phyloP scores from a whole-genome alignment of 805 yeast genomes.

The Ogataea paraovalis region DNA sequence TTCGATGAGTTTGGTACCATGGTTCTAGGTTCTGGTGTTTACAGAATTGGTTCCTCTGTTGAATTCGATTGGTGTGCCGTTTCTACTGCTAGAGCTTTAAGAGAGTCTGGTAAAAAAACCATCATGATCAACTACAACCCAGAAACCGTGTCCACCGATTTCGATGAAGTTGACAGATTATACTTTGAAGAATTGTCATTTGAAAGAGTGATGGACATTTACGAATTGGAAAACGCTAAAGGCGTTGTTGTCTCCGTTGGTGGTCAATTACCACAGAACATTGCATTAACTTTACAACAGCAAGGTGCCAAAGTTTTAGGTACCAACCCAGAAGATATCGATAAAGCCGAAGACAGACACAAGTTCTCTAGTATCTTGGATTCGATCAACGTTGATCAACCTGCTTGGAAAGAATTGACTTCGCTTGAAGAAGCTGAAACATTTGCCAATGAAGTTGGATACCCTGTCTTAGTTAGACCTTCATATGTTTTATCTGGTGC shows the following conservation, averaged over 20 bases:
- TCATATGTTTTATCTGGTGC: conserved; percentile 98
- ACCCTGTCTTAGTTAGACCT: conserved; percentile 96
- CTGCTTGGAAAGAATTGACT: conserved; percentile 98
- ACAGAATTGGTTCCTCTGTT: conserved; percentile 97
- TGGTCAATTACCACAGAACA: conserved; percentile 97
- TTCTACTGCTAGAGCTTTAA: conserved; percentile 88
- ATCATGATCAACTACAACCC: conserved; percentile 98
- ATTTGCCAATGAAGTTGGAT: conserved; percentile 85
- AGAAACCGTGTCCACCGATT: conserved; percentile 98
- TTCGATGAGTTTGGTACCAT: conserved; percentile 91
- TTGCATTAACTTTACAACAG: conserved; percentile 88
- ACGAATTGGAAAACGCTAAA: conserved; percentile 81
- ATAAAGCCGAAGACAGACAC: conserved; percentile 96
- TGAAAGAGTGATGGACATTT: conserved; percentile 92
- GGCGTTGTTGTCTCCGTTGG: conserved; percentile 98
- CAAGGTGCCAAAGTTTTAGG: conserved; percentile 94
- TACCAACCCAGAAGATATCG: conserved; percentile 98
- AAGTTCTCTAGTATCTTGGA: conserved; percentile 97
- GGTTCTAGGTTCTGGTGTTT: conserved; percentile 98
- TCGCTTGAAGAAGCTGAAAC: conserved; percentile 88
- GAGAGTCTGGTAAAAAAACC: conserved; percentile 82
- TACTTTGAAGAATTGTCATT: conserved; percentile 93
- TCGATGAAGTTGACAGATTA: conserved; percentile 95
- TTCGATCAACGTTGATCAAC: conserved; percentile 95
- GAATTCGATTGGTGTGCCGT: conserved; percentile 99